Evolutionary conservation across 164 flowering plant species (phyloP), one percentile per base, ranked within the genome.

Genomic region (Vitis rotundifolia): DNA sequence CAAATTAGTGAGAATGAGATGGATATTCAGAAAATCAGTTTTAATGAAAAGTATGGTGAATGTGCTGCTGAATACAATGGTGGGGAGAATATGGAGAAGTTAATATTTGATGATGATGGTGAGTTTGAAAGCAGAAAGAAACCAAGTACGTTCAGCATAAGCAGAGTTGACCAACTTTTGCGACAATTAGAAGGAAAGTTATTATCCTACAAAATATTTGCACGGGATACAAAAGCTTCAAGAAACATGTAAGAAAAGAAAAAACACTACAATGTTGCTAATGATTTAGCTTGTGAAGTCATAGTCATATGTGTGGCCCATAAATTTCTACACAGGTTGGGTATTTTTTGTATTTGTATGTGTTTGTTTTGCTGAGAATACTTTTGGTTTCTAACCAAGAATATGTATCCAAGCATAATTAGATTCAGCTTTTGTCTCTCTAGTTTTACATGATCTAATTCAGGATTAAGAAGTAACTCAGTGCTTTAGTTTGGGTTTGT

Each of bases 151-250:
- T 95, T 95, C 83, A 77, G 82, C 55, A 69, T 90, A 56, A 64
- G 77, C 73, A 86, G 70, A 80, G 98, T 91, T 61, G 81, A 95
- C 71, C 78, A 72, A 72, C 85, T 91, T 54, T 69, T 95, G 56
- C 79, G 53, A 61, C 87, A 86, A 71, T 80, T 95, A 29, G 92
- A 93, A 83, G 98, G 98, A 73, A 93, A 88, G 74, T 69, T 86
- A 31, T 77, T 93, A 52, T 93, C 99, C 29, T 95, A 90, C 84
- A 90, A 77, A 79, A 85, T 91, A 86, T 95, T 91, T 87, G 97
- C 98, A 49, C 86, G 99, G 53, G 99, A 95, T 62, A 95, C 98
- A 5, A 93, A 93, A 84, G 87, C 99, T 71, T 88, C 98, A 11
- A 87, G 99, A 81, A 91, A 85, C 75, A 73, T 67, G 98, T 93